Conservation (phyloP, 2,329 filamentous ascomycete genomes). For the Clonostachys solani region DNA sequence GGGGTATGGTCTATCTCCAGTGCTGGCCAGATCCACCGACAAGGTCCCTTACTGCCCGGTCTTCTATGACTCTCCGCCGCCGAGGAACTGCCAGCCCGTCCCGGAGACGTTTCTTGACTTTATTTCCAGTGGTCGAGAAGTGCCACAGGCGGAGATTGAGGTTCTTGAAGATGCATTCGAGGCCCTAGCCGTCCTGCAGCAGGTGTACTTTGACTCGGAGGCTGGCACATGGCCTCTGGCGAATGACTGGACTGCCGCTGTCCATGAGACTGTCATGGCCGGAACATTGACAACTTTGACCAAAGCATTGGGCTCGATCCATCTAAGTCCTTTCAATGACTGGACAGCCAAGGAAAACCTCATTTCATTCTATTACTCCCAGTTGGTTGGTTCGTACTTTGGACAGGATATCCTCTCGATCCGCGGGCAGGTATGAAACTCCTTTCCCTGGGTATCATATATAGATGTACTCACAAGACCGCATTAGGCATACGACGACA, state of each 20-base stretch:
- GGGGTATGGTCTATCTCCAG: background rate
- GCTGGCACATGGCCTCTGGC: conserved; percentile 77
- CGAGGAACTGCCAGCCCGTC: conserved; percentile 1
- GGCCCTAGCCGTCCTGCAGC: conserved; percentile 73
- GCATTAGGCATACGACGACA: conserved; percentile 79
- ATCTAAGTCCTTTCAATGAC: conserved; percentile 25
- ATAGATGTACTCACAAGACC: background rate
- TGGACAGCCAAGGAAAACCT: conserved; percentile 65
- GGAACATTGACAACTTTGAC: conserved; percentile 70
- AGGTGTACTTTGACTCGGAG: conserved; percentile 71
- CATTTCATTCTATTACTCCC: conserved; percentile 78
- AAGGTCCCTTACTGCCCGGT: conserved; percentile 2
- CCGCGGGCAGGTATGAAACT: conserved; percentile 44
- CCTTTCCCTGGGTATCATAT: background rate
- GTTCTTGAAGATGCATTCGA: conserved; percentile 48
- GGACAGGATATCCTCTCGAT: conserved; percentile 77
- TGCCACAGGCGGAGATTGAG: background rate
- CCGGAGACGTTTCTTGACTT: conserved; percentile 1
- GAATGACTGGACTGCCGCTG: conserved; percentile 93
- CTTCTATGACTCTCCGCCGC: background rate
- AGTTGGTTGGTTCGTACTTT: conserved; percentile 76
- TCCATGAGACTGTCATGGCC: conserved; percentile 75
- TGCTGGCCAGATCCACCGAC: background rate
- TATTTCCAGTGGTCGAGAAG: background rate
- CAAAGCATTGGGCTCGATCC: conserved; percentile 39